Evolutionary conservation across 2,329 filamentous ascomycete species (phyloP).

Genomic region (Fusarium globosum): DNA sequence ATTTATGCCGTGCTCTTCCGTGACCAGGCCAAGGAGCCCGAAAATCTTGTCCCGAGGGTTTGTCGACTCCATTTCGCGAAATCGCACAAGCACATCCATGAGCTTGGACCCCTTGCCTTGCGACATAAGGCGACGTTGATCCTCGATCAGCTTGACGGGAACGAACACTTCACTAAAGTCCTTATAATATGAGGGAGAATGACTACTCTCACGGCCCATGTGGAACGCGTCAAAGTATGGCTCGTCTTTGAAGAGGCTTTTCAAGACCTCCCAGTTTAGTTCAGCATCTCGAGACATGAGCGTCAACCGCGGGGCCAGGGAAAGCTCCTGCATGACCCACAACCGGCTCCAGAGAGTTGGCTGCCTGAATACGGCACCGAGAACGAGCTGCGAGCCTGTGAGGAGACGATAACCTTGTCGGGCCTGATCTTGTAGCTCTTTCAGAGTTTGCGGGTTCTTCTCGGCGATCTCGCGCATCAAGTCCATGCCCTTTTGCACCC

Average conservation of each 20-base stretch:
- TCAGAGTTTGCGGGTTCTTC: neutral
- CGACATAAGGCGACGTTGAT: neutral
- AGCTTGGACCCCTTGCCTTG: neutral
- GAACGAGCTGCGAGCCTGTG: fast-evolving
- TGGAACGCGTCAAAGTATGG: slow-evolving; percentile 29
- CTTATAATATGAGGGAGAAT: fast-evolving
- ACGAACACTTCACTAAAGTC: neutral
- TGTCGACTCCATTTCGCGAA: slow-evolving; percentile 1
- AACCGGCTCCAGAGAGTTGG: slow-evolving; percentile 5
- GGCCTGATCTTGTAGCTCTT: neutral
- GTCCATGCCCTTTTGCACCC: neutral
- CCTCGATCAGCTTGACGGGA: slow-evolving; percentile 11
- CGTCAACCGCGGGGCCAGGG: neutral
- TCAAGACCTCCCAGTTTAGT: slow-evolving; percentile 2
- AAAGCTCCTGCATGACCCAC: slow-evolving; percentile 32
- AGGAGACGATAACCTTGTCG: neutral
- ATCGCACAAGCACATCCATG: slow-evolving; percentile 10
- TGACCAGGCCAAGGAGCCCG: slow-evolving; percentile 12
- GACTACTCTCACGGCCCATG: neutral
- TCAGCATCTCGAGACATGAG: slow-evolving; percentile 4
- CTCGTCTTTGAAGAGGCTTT: slow-evolving; percentile 12
- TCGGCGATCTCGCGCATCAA: slow-evolving; percentile 1
- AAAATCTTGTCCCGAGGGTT: slow-evolving; percentile 20
- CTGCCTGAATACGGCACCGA: neutral
- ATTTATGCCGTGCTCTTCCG: slow-evolving; percentile 11